A percentile compares a stretch with the other conserved stretches of the same genome.
phyloP scores from a whole-genome alignment of 352 stramenopile genomes.

The Globisporangium spiculum region DNA sequence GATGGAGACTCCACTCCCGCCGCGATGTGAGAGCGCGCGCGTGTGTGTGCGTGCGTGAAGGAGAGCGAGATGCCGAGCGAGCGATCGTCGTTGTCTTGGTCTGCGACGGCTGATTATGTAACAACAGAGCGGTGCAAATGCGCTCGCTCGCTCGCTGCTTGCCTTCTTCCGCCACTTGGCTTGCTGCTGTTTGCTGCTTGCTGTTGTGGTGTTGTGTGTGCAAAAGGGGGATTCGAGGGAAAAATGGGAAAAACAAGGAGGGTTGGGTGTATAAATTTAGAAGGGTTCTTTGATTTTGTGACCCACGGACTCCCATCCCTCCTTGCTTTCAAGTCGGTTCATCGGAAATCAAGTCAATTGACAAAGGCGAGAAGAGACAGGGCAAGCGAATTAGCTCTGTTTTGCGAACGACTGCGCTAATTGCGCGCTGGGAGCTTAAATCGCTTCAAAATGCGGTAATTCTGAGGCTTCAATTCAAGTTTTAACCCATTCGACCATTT shows the following conservation, averaged over 20 bases:
- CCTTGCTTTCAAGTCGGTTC: background rate
- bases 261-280: background rate
- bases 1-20: background rate
- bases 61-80: background rate
- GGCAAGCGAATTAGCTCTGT: background rate
- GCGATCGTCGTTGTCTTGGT: background rate
- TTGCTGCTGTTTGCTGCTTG: background rate
- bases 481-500: too few species aligned
- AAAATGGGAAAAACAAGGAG: background rate
- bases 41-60: background rate
- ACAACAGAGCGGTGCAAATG: background rate
- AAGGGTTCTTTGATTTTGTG: background rate
- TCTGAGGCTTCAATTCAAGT: background rate
- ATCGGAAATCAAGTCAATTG: background rate
- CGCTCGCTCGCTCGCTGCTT: background rate
- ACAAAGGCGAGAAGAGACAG: background rate
- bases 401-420: background rate
- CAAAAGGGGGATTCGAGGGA: background rate
- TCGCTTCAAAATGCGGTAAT: background rate
- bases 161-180: background rate
- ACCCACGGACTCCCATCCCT: background rate
- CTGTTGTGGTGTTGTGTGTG: background rate
- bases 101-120: background rate
- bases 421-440: background rate
- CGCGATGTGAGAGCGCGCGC: background rate